Percentiles rank a stretch among this genome's conserved stretches.
Conservation (phyloP, 2,329 filamentous ascomycete species). For the Botrytis galanthina region DNA sequence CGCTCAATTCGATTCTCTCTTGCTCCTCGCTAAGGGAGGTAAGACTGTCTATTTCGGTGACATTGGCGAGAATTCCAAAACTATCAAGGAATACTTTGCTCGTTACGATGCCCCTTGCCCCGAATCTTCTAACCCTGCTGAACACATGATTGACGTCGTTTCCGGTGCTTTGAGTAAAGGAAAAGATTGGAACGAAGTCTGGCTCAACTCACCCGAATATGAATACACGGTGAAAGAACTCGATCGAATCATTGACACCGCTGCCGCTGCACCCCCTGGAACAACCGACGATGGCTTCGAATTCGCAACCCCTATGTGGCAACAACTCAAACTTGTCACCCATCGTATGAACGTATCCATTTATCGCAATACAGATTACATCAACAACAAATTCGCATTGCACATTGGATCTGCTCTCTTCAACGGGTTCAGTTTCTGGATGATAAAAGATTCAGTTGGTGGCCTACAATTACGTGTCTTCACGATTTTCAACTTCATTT, state of each 20-base stretch:
- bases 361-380: constrained; percentile 61
- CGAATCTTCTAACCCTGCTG: constrained; percentile 43
- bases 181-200: constrained; percentile 65
- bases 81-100: constrained; percentile 60
- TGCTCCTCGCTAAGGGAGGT: constrained; percentile 64
- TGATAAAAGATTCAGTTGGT: constrained; percentile 50
- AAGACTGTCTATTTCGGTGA: constrained; percentile 69
- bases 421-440: constrained; percentile 63
- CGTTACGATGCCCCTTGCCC: constrained; percentile 47
- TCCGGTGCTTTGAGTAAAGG: constrained; percentile 52
- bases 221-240: constrained; percentile 55
- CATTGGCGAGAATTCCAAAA: constrained; percentile 58
- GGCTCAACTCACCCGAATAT: constrained; percentile 60
- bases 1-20: constrained; percentile 56
- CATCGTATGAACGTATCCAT: constrained; percentile 46
- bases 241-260: constrained; percentile 52
- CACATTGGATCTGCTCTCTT: constrained; percentile 56
- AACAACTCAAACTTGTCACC: constrained; percentile 42
- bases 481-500: constrained; percentile 62
- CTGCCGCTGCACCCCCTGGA: constrained; percentile 39
- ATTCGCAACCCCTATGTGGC: constrained; percentile 50
- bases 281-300: constrained; percentile 45
- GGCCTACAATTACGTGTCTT: constrained; percentile 57
- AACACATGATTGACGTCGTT: constrained; percentile 47
- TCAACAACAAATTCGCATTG: constrained; percentile 50